Evolutionary conservation across 805 yeast genomes (phyloP).

Genomic region (Kodamaea laetipori): DNA sequence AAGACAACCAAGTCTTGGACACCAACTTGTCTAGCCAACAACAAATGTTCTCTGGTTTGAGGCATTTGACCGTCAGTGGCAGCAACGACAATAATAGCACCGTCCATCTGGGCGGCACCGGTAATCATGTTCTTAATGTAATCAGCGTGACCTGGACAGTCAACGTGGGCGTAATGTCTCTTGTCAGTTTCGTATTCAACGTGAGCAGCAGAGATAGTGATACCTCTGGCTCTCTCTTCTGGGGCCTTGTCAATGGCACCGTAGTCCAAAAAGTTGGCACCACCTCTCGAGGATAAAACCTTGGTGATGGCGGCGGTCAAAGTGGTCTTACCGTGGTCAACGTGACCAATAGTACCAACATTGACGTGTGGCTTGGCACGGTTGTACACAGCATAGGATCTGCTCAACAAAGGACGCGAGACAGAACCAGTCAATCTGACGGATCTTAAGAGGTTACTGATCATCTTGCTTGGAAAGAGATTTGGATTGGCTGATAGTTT

Average conservation of each 20-base stretch:
- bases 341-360: constrained; percentile 98
- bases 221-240: constrained; percentile 99
- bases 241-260: constrained; percentile 95
- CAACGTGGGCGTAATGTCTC: constrained; percentile 97
- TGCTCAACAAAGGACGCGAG: constrained; percentile 33
- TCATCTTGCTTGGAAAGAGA: constrained; percentile 22
- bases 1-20: constrained; percentile 96
- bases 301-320: constrained; percentile 98
- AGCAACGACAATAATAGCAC: constrained; percentile 98
- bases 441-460: constrained; percentile 30
- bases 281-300: constrained; percentile 83
- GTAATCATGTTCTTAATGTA: constrained; percentile 98
- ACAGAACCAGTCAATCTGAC: constrained; percentile 29
- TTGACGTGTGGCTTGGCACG: constrained; percentile 97
- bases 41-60: constrained; percentile 97
- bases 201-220: constrained; percentile 96
- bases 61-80: constrained; percentile 99
- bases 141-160: constrained; percentile 99
- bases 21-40: constrained; percentile 99
- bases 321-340: constrained; percentile 98
- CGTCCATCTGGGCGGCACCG: constrained; percentile 99
- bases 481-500: background rate
- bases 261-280: constrained; percentile 92
- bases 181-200: constrained; percentile 94
- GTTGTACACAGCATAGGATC: constrained; percentile 72